Base-by-base conservation (phyloP, 345 rosid genomes). In the Nasturtium officinale region DNA sequence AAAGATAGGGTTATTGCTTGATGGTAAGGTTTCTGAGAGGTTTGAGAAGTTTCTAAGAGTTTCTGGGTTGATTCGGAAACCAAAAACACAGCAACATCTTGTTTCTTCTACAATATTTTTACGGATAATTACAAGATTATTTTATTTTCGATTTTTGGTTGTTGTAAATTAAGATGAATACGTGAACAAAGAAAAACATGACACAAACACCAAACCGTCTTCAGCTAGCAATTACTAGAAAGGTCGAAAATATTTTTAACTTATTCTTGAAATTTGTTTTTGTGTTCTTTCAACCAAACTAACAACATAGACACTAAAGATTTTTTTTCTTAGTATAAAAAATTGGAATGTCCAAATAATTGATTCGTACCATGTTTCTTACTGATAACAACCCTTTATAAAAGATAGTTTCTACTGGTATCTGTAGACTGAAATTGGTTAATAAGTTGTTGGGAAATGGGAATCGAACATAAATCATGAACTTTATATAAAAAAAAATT, bases 11-110 rank as follows among this genome's bases (percentile, higher is more conserved):
- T 18, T 32, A 13, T 16, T 28, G 13, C 57, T 76, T 13, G 17
- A 62, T 17, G 11, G 65, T 16, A 38, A 30, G 42, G 42, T 62
- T 28, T 68, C 32, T 28, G 69, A 82, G 50, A 56, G 12, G 43
- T 60, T 16, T 60, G 29, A 78, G 92, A 89, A 86, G 86, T 15
- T 67, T 83, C 89, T 37, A 67, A 67, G 66, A 80, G 75, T 79
- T 85, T 84, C 88, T 71, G 2, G 81, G n/a, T 46, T 46, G 0
- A 63, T 76, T 69, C 45, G 6, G 79, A 50, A 28, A 33, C 15
- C 1, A 21, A 17, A 73, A 33, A 25, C 40, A 26, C 11, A 12
- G 69, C 5, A 60, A 74, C 57, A 67, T 75, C 78, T 50, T 75
- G 74, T 68, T 60, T 68, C 69, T 68, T 75, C 79, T 68, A 75